A percentile compares a stretch with the other conserved stretches of the same genome.
These are phyloP conservation scores for Apiospora sp. DNA, from an alignment of 2,329 filamentous ascomycete species.

Conservation along the genomic window DNA sequence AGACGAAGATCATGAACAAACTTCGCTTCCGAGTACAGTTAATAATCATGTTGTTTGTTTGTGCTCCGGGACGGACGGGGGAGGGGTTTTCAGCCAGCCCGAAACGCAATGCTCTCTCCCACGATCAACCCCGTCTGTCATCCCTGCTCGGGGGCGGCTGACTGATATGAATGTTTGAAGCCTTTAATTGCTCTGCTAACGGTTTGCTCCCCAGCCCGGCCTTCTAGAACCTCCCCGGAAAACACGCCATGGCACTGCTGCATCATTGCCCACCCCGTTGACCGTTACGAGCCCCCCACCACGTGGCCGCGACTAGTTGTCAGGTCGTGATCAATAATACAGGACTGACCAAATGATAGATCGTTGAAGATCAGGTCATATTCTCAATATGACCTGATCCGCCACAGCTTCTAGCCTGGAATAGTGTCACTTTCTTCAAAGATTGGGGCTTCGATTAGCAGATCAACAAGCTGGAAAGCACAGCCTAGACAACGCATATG, in stretches of 20 bases:
- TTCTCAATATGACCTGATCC: not conserved
- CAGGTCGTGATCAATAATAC: not conserved
- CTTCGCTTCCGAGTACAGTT: not conserved
- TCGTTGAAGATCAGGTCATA: not conserved
- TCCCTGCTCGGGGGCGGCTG: not conserved
- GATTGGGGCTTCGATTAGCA: not conserved
- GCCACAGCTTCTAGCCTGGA: slow-evolving; percentile 1
- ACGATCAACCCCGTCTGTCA: not conserved
- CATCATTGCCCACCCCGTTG: not conserved
- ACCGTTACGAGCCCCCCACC: not conserved
- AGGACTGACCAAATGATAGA: not conserved
- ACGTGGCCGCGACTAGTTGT: not conserved
- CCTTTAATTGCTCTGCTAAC: not conserved
- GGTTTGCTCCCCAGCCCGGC: not conserved
- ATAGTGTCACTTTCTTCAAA: not conserved
- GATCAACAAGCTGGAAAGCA: not conserved
- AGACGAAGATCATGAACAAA: not conserved
- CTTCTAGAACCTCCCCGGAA: not conserved
- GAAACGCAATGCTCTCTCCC: not conserved
- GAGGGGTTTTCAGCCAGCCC: not conserved
- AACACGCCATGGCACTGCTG: not conserved
- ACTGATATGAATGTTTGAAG: not conserved
- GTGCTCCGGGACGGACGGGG: not conserved
- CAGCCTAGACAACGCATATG: not conserved
- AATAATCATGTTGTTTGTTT: not conserved